Percentiles rank a stretch among this genome's conserved stretches.
Conservation (phyloP, 331 rosid species). For the Erythrophleum ivorense region DNA sequence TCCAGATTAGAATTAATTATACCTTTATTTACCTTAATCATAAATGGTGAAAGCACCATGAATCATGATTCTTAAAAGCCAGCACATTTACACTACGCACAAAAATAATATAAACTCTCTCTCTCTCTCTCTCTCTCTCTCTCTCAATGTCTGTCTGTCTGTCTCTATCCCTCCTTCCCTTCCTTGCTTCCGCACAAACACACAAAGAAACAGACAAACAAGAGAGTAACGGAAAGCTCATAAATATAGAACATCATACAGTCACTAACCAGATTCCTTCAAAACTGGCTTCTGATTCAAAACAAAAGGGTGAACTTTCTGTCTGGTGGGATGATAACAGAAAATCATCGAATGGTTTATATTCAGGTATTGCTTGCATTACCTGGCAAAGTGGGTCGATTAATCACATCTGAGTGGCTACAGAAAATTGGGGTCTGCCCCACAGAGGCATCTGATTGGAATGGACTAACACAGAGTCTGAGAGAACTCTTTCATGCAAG, state of each 20-base stretch:
- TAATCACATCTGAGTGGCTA: slow-evolving; percentile 80
- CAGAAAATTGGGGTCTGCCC: slow-evolving; percentile 69
- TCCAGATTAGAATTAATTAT: not conserved
- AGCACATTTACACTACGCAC: not conserved
- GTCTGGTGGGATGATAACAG: not conserved
- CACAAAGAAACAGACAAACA: not conserved
- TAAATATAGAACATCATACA: not conserved
- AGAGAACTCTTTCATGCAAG: slow-evolving; percentile 71
- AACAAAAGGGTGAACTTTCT: not conserved
- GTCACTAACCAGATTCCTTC: not conserved
- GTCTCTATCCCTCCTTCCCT: too few relatives aligned
- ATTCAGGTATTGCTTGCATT: slow-evolving; percentile 82
- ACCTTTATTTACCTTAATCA: not conserved
- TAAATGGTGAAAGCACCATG: not conserved
- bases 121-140: too few relatives aligned
- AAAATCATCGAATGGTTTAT: slow-evolving; percentile 31
- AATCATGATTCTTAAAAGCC: not conserved
- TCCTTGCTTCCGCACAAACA: not conserved
- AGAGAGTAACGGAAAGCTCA: not conserved
- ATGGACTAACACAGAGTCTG: slow-evolving; percentile 84
- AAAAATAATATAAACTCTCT: not conserved
- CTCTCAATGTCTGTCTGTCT: too few relatives aligned
- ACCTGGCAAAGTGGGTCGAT: slow-evolving; percentile 73
- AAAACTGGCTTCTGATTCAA: not conserved
- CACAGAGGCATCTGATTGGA: slow-evolving; percentile 94